A percentile compares a stretch with the other conserved stretches of the same genome.
phyloP scores from a whole-genome alignment of 2,329 filamentous ascomycete species.

The Paecilomyces niveus region DNA sequence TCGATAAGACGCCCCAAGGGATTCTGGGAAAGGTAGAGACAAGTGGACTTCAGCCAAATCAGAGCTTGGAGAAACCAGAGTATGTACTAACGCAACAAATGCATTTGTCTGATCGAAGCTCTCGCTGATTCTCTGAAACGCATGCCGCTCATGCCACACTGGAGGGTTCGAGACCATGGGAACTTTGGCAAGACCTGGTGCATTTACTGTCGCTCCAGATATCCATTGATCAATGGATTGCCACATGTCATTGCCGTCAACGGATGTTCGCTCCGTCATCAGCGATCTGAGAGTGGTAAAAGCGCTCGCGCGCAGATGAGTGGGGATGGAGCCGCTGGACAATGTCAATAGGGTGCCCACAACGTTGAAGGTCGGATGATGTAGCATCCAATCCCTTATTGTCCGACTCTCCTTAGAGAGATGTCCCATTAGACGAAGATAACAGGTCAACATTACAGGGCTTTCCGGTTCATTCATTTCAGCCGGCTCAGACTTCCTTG shows the following conservation, averaged over 20 bases:
- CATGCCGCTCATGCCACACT: constrained; percentile 47
- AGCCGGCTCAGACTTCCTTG: constrained; percentile 56
- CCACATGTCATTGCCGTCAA: constrained; percentile 72
- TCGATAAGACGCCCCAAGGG: constrained; percentile 68
- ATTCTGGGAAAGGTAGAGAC: constrained; percentile 77
- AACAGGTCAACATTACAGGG: constrained; percentile 93
- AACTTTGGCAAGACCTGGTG: constrained; percentile 40
- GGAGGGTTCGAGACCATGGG: constrained; percentile 35
- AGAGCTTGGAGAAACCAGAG: constrained; percentile 57
- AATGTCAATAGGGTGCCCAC: constrained; percentile 70
- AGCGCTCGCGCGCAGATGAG: constrained; percentile 72
- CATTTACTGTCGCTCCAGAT: constrained; percentile 43
- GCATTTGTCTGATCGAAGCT: constrained; percentile 81
- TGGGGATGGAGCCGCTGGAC: constrained; percentile 67
- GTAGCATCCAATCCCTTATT: constrained; percentile 67
- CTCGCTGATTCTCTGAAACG: constrained; percentile 66
- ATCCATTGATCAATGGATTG: constrained; percentile 71
- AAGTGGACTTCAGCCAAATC: constrained; percentile 55
- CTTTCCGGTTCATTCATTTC: constrained; percentile 85
- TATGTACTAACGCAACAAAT: constrained; percentile 70
- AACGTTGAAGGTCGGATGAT: constrained; percentile 60
- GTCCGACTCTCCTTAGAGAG: constrained; percentile 66
- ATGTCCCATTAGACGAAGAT: constrained; percentile 79
- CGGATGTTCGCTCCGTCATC: constrained; percentile 63
- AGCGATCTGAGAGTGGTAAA: constrained; percentile 73